These are phyloP conservation scores for Fusarium goolgardi DNA, from an alignment of 2,329 filamentous ascomycete genomes.

Conservation along the genomic window DNA sequence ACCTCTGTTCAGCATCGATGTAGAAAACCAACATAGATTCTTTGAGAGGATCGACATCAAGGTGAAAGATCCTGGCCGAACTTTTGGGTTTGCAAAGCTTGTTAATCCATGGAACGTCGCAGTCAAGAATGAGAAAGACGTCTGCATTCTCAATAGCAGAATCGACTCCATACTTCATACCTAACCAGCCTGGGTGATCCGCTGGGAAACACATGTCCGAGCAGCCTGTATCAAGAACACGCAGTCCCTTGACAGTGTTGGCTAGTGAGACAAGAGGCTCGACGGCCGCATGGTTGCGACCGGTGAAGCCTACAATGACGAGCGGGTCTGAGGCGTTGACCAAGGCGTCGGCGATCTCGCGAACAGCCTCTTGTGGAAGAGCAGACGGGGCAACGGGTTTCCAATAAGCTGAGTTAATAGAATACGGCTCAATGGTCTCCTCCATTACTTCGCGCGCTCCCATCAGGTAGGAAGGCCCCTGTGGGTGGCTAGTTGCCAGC, in stretches of 20 bases:
- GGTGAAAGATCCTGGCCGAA: conserved; percentile 15
- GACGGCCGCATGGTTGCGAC: conserved; percentile 15
- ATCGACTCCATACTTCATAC: conserved; percentile 28
- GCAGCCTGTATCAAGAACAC: conserved; percentile 25
- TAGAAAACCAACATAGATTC: conserved; percentile 15
- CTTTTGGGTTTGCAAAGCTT: conserved; percentile 11
- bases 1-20: conserved; percentile 23
- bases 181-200: conserved; percentile 21
- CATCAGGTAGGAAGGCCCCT: conserved; percentile 46
- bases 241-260: conserved; percentile 4
- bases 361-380: conserved; percentile 1
- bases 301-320: conserved; percentile 24
- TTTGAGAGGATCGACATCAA: conserved; percentile 30
- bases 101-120: conserved; percentile 33
- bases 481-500: conserved; percentile 41
- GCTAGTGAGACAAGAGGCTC: conserved; percentile 13
- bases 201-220: conserved; percentile 35
- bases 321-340: conserved; percentile 14
- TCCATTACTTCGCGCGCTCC: conserved; percentile 46
- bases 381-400: conserved; percentile 1
- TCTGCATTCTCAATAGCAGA: conserved; percentile 5
- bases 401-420: conserved; percentile 10
- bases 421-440: conserved; percentile 30
- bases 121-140: conserved; percentile 26
- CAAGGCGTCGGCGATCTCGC: conserved; percentile 3